These are phyloP conservation scores for Starmerella floricola DNA, from an alignment of 805 yeast genomes.

Conservation along the genomic window DNA sequence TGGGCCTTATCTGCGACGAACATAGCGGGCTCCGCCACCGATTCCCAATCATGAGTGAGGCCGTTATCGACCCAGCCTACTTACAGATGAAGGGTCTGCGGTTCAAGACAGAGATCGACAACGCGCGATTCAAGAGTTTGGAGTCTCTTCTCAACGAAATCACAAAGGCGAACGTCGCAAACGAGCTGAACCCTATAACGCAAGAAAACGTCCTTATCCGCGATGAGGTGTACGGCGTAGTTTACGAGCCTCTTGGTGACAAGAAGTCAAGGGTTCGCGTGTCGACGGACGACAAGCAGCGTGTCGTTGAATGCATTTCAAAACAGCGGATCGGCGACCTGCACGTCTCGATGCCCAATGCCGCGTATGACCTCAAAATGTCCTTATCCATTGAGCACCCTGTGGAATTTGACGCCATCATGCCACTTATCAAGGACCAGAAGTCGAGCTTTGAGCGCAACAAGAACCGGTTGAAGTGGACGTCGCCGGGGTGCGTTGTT, in stretches of 20 bases:
- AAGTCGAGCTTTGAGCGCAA: constrained; percentile 39
- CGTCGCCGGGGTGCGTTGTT: constrained; percentile 42
- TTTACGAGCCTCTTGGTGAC: no score
- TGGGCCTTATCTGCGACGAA: constrained; percentile 27
- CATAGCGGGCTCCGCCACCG: constrained; percentile 23
- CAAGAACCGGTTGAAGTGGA: constrained; percentile 60
- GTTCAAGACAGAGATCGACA: constrained; percentile 25
- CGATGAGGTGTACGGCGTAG: constrained; percentile 16
- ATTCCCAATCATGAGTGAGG: constrained; percentile 28
- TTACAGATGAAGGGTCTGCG: constrained; percentile 20
- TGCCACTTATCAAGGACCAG: constrained; percentile 28
- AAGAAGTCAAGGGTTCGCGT: constrained; percentile 21
- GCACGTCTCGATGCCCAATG: constrained; percentile 60
- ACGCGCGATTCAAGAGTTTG: constrained; percentile 21
- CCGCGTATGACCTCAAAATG: constrained; percentile 62
- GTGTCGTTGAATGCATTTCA: constrained; percentile 48
- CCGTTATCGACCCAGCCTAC: constrained; percentile 25
- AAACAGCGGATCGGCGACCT: constrained; percentile 66
- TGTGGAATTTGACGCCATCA: constrained; percentile 31
- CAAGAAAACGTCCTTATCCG: constrained; percentile 8
- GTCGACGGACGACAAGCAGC: constrained; percentile 23
- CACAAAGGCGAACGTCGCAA: constrained; percentile 10
- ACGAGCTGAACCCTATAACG: constrained; percentile 8
- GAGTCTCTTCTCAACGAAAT: constrained; percentile 19
- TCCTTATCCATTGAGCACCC: constrained; percentile 73